Base-by-base conservation (phyloP, 148 eudicot species). In the Beta vulgaris region DNA sequence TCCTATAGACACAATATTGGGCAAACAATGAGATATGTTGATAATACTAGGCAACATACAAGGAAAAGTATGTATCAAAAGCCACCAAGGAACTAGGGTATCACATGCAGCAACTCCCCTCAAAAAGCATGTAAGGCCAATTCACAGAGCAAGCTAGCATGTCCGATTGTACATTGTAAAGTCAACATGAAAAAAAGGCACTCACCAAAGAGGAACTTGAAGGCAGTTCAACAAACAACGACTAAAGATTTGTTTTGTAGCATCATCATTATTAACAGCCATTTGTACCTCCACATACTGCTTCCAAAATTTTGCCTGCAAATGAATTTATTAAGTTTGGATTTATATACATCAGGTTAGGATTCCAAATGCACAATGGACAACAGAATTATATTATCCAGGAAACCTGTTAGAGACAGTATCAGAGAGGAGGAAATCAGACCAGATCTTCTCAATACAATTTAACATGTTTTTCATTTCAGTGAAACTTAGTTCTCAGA, bases 221-320 rank as follows among this genome's bases (percentile, higher is more conserved):
- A 89, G 85, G 79, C 99, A 95, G 76, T 84, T 87, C 87, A 95
- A 81, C 19, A 95, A 77, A 84, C 99, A 92, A 31, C 99, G 91
- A 77, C 97, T 95, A 78, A 95, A 95, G 19, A 95, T 82, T 75
- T 95, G 99, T 82, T 84, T 95, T 66, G 87, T 88, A 35, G 94
- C 97, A 80, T 95, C 99, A 76, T 92, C 93, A 79, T 95, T 92
- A 79, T 91, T 89, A 43, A 79, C 91, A 73, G 89, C 91, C 97
- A 92, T 90, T 76, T 90, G 85, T 79, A 96, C 99, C 80, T 95
- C 99, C 81, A 92, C 99, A 87, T 92, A 95, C 79, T 92, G 99
- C 91, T 92, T 95, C 99, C 99, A 95, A 86, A 84, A 95, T 73
- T 87, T 95, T 32, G 96, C 99, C 99, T 95, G 46, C 12, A 69